Evolutionary conservation across 2,329 filamentous ascomycete genomes (phyloP).

Genomic region (Cladobotryum mycophilum): DNA sequence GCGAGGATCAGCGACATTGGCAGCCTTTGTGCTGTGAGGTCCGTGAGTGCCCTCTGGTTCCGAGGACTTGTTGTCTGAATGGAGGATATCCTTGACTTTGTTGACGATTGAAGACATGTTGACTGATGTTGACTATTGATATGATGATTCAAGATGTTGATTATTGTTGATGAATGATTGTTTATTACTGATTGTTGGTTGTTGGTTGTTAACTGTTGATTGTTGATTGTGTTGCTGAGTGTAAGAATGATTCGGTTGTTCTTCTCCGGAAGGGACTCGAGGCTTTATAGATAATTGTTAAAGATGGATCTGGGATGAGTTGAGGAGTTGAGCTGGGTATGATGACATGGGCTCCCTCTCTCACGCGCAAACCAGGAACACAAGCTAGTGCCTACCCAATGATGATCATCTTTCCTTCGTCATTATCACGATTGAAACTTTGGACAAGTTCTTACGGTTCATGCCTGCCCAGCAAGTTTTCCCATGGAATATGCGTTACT

Average conservation of each 20-base stretch:
- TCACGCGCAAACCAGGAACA: neutral
- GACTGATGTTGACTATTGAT: too few relatives aligned
- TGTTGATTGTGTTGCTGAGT: neutral
- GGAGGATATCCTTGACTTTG: conserved; percentile 53
- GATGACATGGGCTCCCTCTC: neutral
- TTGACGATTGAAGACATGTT: conserved; percentile 53
- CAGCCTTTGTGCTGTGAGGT: conserved; percentile 35
- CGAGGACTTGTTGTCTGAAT: conserved; percentile 30
- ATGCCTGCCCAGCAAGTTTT: too few relatives aligned
- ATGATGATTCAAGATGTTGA: too few relatives aligned
- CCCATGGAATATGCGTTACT: too few relatives aligned
- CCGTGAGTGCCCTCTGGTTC: conserved; percentile 22
- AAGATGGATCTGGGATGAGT: neutral
- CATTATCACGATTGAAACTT: too few relatives aligned
- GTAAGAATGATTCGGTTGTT: neutral
- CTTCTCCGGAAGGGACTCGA: neutral
- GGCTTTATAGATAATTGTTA: neutral
- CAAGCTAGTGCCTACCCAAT: too few relatives aligned
- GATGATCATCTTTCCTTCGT: too few relatives aligned
- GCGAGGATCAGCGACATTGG: conserved; percentile 45
- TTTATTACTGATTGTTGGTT: neutral
- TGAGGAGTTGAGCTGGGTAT: neutral
- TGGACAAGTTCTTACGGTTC: too few relatives aligned
- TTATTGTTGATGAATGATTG: conserved; percentile 28
- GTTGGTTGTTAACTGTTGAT: conserved; percentile 1